Conservation (phyloP, 139 green algal genomes). For the Picochlorum sp. region DNA sequence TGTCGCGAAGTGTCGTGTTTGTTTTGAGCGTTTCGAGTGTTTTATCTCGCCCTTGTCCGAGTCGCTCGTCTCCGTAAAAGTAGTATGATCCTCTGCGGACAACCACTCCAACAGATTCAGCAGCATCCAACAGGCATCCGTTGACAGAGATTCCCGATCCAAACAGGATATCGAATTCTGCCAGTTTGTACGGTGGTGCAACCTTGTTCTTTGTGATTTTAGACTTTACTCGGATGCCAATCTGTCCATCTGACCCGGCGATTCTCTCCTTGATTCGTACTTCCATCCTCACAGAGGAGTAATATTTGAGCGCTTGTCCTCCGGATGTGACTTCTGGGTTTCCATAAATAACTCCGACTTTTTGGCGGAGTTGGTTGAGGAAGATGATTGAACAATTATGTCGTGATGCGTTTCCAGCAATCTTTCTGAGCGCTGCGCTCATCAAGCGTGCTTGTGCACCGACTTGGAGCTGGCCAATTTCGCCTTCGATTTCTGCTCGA, state of each 20-base stretch:
- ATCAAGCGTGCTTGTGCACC: conserved; percentile 89
- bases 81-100: conserved; percentile 45
- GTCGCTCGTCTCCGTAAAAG: conserved; percentile 38
- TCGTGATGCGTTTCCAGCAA: conserved; percentile 69
- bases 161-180: conserved; percentile 89
- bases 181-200: conserved; percentile 57
- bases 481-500: conserved; percentile 83
- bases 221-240: conserved; percentile 61
- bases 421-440: conserved; percentile 83
- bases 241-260: conserved; percentile 28
- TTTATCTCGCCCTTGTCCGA: conserved; percentile 60
- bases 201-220: conserved; percentile 89
- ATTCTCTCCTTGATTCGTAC: conserved; percentile 64
- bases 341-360: conserved; percentile 89
- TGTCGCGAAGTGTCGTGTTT: conserved; percentile 20
- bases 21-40: conserved; percentile 39
- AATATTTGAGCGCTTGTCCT: conserved; percentile 94
- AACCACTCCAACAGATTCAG: conserved; percentile 61
- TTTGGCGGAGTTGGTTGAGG: conserved; percentile 89
- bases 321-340: conserved; percentile 86
- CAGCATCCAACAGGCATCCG: conserved; percentile 70
- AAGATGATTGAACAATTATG: conserved; percentile 79
- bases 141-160: conserved; percentile 46
- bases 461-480: conserved; percentile 66
- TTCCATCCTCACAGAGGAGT: conserved; percentile 57